Base-by-base conservation (phyloP, 768 basidiomycete species). In the Leccinum uliginosum region DNA sequence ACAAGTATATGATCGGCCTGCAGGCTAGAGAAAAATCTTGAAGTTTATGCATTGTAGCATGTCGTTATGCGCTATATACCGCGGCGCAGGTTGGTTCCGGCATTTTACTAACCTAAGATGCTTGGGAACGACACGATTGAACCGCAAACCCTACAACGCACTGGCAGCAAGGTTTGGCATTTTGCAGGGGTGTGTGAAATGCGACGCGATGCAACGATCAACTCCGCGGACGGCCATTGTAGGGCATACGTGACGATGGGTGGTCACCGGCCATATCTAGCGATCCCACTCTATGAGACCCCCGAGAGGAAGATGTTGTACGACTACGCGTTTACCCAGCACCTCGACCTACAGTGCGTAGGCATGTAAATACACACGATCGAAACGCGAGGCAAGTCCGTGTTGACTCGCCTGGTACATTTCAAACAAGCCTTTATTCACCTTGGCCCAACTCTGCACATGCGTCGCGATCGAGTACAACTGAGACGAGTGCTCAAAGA, bases 401-500 rank as follows among this genome's bases (percentile, higher is more conserved):
- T 50, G 23, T 32, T n/a, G 38, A 56, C 62, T 67, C 65, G 84
- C 90, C 77, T 92, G 84, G 70, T 96, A 98, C 96, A 99, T 98
- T 75, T 96, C 97, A 70, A 92, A 83, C 55, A 98, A 69, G 7
- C 97, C 94, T 34, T 81, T 81, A 72, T 93, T 90, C 35, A 93
- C 93, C 73, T 98, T 99, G 47, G 75, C 76, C 93, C 93, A 99
- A 60, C 81, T 85, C n/a, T 85, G 84, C 17, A 96, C 93, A n/a
- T 88, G 87, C 1, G 81, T 80, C 8, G 93, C 92, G 55, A 98
- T 92, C 52, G 87, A 84, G 68, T 94, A 76, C 43, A 98, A 74
- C 62, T 97, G 88, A 4, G 95, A 92, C 1, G 93, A 93, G 68
- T 95, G 93, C 66, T 96, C 93, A 65, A 89, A 83, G 74, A 94